Evolutionary conservation across 2,329 filamentous ascomycete genomes (phyloP).

Genomic region (Blastomyces parvus): DNA sequence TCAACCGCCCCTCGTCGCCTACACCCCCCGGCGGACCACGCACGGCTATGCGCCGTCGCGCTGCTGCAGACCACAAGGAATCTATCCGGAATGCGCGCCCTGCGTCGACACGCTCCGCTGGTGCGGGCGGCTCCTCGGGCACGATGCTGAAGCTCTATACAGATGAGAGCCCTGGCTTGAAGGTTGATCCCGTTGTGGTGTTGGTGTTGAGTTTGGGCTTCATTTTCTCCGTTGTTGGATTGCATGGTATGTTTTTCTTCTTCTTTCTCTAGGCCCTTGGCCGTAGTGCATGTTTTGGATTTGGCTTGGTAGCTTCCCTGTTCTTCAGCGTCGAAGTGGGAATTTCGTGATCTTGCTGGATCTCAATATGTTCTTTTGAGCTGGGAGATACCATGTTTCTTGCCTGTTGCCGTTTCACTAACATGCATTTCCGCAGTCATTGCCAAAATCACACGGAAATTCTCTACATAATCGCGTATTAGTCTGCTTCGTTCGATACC

Average conservation of each 20-base stretch:
- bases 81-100: slow-evolving; percentile 90
- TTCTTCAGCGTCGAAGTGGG: not conserved
- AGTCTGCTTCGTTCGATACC: slow-evolving; percentile 7
- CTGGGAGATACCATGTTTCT: not conserved
- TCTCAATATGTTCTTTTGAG: not conserved
- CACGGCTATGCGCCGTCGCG: slow-evolving; percentile 88
- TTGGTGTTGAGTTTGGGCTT: slow-evolving; percentile 94
- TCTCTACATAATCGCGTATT: slow-evolving; percentile 46
- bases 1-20: slow-evolving; percentile 73
- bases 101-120: slow-evolving; percentile 82
- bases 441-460: slow-evolving; percentile 85
- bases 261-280: not conserved
- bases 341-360: not conserved
- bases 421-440: slow-evolving; percentile 55
- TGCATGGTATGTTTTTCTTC: slow-evolving; percentile 81
- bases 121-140: slow-evolving; percentile 90
- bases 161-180: slow-evolving; percentile 91
- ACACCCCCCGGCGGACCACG: slow-evolving; percentile 87
- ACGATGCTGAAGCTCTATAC: slow-evolving; percentile 99
- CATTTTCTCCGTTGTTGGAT: slow-evolving; percentile 95
- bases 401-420: slow-evolving; percentile 10
- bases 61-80: slow-evolving; percentile 94
- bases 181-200: slow-evolving; percentile 96
- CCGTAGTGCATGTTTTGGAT: not conserved
- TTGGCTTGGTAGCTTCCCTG: not conserved